phyloP scores from a whole-genome alignment of 2,329 filamentous ascomycete species.

The Biscogniauxia mediterranea region DNA sequence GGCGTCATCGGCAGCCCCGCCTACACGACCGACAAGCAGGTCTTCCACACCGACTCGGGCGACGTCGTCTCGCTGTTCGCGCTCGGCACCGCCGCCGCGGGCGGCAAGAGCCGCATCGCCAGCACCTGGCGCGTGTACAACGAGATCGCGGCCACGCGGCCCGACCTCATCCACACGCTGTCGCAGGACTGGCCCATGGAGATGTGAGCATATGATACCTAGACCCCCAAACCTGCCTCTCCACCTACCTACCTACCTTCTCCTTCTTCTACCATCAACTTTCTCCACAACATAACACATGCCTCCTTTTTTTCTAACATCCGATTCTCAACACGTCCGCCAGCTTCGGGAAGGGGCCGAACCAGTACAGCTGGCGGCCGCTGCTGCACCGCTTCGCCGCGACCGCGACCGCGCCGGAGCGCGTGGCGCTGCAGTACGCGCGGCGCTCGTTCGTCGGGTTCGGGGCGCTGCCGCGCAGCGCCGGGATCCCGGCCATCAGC shows the following conservation, averaged over 20 bases:
- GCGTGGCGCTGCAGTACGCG: conserved; percentile 59
- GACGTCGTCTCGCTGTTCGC: conserved; percentile 60
- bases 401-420: conserved; percentile 42
- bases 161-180: conserved; percentile 58
- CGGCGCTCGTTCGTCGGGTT: conserved; percentile 59
- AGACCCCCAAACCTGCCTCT: not conserved
- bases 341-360: conserved; percentile 50
- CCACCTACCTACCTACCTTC: conserved; percentile 23
- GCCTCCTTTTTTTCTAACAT: no score
- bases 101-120: conserved; percentile 57
- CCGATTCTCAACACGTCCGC: no score
- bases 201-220: conserved; percentile 33
- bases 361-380: conserved; percentile 48
- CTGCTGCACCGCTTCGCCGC: conserved; percentile 56
- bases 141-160: conserved; percentile 55
- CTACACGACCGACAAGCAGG: conserved; percentile 23
- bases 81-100: conserved; percentile 49
- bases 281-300: no score
- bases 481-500: conserved; percentile 54
- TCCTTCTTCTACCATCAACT: no score
- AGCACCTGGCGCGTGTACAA: conserved; percentile 63
- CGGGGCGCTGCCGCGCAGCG: conserved; percentile 50
- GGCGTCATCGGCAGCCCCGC: conserved; percentile 51
- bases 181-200: conserved; percentile 51
- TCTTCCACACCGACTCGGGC: conserved; percentile 55